Conservation (phyloP, 192 early-diverging fungal genomes). For the Backusella morwellensis region DNA sequence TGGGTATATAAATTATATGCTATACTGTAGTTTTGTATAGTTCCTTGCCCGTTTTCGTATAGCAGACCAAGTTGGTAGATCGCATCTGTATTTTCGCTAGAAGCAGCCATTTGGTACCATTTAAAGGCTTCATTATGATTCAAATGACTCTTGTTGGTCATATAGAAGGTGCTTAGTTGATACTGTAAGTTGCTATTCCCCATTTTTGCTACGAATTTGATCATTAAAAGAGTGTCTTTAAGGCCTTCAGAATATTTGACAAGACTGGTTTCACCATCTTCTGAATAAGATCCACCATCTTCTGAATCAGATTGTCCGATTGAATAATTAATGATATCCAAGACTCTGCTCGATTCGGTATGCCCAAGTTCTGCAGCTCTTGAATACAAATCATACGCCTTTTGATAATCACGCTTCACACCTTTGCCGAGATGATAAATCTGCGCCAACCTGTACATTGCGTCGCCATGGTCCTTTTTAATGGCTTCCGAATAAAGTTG, state of each 20-base stretch:
- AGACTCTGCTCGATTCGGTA: not conserved
- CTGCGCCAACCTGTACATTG: not conserved
- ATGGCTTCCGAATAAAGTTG: not conserved
- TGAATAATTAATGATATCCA: not conserved
- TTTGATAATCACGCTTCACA: not conserved
- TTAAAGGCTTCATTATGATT: not conserved
- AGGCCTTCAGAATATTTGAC: not conserved
- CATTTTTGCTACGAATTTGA: not conserved
- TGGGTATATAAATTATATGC: not conserved
- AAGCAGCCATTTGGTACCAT: not conserved
- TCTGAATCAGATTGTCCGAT: fast-evolving
- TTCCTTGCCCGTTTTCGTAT: not conserved
- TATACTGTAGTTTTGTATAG: not conserved
- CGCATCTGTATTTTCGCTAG: not conserved
- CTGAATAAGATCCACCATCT: too few species aligned
- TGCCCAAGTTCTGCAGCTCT: not conserved
- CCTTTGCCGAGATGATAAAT: not conserved
- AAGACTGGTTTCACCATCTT: not conserved
- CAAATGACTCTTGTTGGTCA: not conserved
- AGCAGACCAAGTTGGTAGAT: not conserved
- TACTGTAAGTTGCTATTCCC: not conserved
- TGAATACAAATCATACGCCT: not conserved
- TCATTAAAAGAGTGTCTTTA: not conserved
- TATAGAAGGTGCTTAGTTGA: not conserved
- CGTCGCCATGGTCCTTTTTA: not conserved